Evolutionary conservation across 2,329 filamentous ascomycete species (phyloP).

Genomic region (Clonostachys sp.): DNA sequence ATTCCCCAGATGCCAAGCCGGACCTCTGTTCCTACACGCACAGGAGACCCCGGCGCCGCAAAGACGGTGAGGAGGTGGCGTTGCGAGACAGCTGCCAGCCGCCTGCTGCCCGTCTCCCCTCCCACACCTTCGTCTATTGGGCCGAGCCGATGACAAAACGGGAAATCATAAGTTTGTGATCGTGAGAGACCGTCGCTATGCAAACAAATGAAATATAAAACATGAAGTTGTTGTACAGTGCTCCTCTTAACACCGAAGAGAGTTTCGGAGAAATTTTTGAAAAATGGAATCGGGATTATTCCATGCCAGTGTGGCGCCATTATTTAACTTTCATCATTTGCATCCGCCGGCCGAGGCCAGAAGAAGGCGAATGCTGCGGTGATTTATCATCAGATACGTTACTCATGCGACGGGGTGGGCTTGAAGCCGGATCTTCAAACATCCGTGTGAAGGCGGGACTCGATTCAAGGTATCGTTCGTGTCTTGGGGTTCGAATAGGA

Average conservation of each 20-base stretch:
- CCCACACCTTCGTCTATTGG: neutral
- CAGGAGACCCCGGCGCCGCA: too few species aligned
- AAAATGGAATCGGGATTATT: neutral
- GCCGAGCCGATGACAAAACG: neutral
- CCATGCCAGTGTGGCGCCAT: slow-evolving; percentile 6
- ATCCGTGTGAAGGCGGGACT: slow-evolving; percentile 66
- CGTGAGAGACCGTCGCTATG: neutral
- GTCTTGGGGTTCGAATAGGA: slow-evolving; percentile 44
- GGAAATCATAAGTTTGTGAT: neutral
- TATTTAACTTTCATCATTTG: slow-evolving; percentile 62
- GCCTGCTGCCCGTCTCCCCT: too few species aligned
- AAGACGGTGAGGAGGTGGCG: too few species aligned
- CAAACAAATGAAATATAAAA: neutral
- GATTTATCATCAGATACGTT: slow-evolving; percentile 44
- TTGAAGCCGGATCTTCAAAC: slow-evolving; percentile 57
- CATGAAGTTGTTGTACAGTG: neutral
- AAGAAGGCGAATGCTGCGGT: slow-evolving; percentile 46
- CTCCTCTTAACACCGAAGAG: too few species aligned
- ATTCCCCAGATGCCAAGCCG: too few species aligned
- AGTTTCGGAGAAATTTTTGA: too few species aligned
- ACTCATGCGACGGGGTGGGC: slow-evolving; percentile 43
- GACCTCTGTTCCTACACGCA: too few species aligned
- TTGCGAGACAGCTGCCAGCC: too few species aligned
- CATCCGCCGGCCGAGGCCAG: slow-evolving; percentile 46
- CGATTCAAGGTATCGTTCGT: slow-evolving; percentile 41